These are phyloP conservation scores for Alternaria sp. DNA, from an alignment of 2,329 filamentous ascomycete species.

Conservation along the genomic window DNA sequence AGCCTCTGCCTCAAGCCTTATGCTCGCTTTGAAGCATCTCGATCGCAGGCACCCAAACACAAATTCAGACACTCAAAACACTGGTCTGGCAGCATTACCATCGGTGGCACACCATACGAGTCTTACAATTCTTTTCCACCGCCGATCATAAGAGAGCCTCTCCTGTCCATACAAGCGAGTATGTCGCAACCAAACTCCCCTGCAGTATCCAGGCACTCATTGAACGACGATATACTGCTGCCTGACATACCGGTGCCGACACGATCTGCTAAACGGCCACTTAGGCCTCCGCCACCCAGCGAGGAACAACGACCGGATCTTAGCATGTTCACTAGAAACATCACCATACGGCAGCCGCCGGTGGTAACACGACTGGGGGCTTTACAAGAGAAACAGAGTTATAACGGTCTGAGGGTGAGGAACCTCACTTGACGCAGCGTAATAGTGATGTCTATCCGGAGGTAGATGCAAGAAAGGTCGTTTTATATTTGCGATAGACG, in stretches of 20 bases:
- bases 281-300: conserved; percentile 30
- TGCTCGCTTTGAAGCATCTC: conserved; percentile 15
- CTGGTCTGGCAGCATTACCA: conserved; percentile 29
- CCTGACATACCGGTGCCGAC: conserved; percentile 21
- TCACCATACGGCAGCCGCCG: conserved; percentile 13
- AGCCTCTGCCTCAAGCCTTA: conserved; percentile 29
- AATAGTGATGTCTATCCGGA: not conserved
- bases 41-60: conserved; percentile 12
- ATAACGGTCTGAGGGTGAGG: not conserved
- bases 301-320: conserved; percentile 33
- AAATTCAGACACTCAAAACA: conserved; percentile 23
- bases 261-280: conserved; percentile 18
- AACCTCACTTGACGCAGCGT: no score
- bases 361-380: conserved; percentile 14
- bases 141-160: conserved; percentile 19
- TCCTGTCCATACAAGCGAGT: conserved; percentile 27
- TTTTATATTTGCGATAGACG: not conserved
- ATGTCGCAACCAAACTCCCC: conserved; percentile 24
- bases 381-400: not conserved
- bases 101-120: conserved; percentile 31
- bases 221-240: conserved; percentile 15
- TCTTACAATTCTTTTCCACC: conserved; percentile 14
- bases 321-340: conserved; percentile 26
- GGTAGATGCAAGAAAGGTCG: not conserved
- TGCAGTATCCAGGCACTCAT: conserved; percentile 1